A percentile compares a stretch with the other conserved stretches of the same genome.
These are phyloP conservation scores for Arctostaphylos glauca DNA, from an alignment of 148 eudicot genomes.

Conservation along the genomic window DNA sequence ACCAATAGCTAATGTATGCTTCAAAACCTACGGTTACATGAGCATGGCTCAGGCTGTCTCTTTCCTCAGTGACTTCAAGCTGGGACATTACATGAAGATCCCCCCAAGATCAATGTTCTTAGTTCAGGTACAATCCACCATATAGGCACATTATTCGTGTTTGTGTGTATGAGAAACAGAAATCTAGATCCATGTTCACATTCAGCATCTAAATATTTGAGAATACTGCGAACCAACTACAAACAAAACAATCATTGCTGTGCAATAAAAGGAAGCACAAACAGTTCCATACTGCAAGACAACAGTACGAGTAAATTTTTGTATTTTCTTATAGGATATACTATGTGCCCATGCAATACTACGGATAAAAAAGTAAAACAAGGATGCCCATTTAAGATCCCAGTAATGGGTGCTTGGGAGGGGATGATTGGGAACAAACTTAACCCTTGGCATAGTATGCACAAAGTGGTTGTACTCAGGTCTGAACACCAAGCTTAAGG, in stretches of 20 bases:
- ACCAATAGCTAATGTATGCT: constrained; percentile 98
- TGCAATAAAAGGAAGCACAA: background rate
- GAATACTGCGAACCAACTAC: background rate
- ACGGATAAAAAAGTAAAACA: background rate
- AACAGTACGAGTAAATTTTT: background rate
- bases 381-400: background rate
- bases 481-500: background rate
- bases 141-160: background rate
- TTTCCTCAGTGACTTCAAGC: constrained; percentile 91
- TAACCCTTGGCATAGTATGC: background rate
- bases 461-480: background rate
- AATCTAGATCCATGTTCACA: background rate
- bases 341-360: background rate
- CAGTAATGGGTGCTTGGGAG: background rate
- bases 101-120: constrained; percentile 99
- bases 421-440: background rate
- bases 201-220: background rate
- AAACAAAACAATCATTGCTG: background rate
- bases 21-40: constrained; percentile 89
- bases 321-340: background rate
- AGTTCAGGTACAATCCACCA: constrained; percentile 69
- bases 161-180: background rate
- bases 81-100: constrained; percentile 99
- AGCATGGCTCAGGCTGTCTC: constrained; percentile 99
- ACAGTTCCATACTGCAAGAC: background rate